Evolutionary conservation across 1,284 basidiomycete genomes (phyloP), one percentile per base, ranked within the genome.

Genomic region (Paramarasmius palmivorus): DNA sequence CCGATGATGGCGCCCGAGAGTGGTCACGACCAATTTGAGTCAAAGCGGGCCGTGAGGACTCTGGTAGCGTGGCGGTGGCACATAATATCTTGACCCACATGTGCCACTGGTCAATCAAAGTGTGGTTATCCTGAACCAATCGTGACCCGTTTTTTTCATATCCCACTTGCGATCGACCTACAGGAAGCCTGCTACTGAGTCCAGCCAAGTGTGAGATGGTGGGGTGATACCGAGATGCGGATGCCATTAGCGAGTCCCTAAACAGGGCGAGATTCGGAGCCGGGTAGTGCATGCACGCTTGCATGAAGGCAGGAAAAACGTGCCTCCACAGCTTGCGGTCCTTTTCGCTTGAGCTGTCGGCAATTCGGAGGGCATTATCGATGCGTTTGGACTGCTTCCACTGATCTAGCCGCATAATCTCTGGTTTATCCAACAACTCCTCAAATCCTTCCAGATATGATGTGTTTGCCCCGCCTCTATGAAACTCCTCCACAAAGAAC

Each of bases 71-170:
- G 2, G 90, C 88, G 0, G 91, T 94, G 15, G 89, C 83, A 61
- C 90, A 94, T 5, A 95, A 76, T 9, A 91, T 79, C 56, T 91
- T 89, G 46, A 93, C 79, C 86, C 93, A 96, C 25, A 88, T 76
- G 56, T 90, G 83, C 95, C 94, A 98, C 66, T 96, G 93, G 45
- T 90, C 86, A 20, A 94, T 83, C 36, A 88, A 70, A 8, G 74
- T 68, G 57, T 76, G 79, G 54, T 86, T 83, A 23, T 95, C 92
- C 20, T 77, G 73, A 3, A 86, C 69, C n/a, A 77, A 53, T 48
- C 75, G 80, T 19, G 72, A 57, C 0, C 78, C 78, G 53, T 86
- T 82, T 50, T 74, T 76, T 44, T 85, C 84, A 1, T 64, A 59
- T 14, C 65, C 59, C 8, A 63, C 62, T 19, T 69, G 63, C 14